These are phyloP conservation scores for Simplicillium aogashimaense DNA, from an alignment of 2,329 filamentous ascomycete genomes.

Conservation along the genomic window DNA sequence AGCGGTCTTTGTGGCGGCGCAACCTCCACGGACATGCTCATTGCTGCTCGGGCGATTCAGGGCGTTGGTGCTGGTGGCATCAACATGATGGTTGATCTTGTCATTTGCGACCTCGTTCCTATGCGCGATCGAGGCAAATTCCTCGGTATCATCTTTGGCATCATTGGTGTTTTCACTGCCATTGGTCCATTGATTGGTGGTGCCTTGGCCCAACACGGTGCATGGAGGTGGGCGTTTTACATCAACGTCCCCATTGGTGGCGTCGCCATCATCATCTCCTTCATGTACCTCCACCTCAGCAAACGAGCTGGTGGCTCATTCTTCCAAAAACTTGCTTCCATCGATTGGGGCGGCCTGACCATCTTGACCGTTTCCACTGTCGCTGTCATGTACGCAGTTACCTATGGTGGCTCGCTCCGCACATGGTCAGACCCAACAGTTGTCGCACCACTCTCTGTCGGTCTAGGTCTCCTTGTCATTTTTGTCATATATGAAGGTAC, in stretches of 20 bases:
- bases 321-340: neutral
- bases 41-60: slow-evolving; percentile 35
- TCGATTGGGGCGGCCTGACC: neutral
- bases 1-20: slow-evolving; percentile 39
- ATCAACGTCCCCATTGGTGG: slow-evolving; percentile 26
- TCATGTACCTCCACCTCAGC: neutral
- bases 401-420: slow-evolving; percentile 2
- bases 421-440: slow-evolving; percentile 1
- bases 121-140: slow-evolving; percentile 32
- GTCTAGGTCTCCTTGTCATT: neutral
- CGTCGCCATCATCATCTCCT: slow-evolving; percentile 9
- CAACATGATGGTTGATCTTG: slow-evolving; percentile 15
- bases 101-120: slow-evolving; percentile 30
- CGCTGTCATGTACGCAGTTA: slow-evolving; percentile 9
- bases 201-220: slow-evolving; percentile 7
- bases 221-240: slow-evolving; percentile 31
- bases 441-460: slow-evolving; percentile 1
- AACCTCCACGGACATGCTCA: slow-evolving; percentile 28
- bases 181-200: slow-evolving; percentile 17
- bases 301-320: neutral
- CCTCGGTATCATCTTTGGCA: slow-evolving; percentile 18
- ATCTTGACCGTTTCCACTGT: slow-evolving; percentile 18
- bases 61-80: slow-evolving; percentile 27
- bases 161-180: slow-evolving; percentile 18
- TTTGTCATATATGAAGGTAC: neutral